Evolutionary conservation across 805 yeast species (phyloP).

Genomic region (Schwanniomyces vanrijiae): DNA sequence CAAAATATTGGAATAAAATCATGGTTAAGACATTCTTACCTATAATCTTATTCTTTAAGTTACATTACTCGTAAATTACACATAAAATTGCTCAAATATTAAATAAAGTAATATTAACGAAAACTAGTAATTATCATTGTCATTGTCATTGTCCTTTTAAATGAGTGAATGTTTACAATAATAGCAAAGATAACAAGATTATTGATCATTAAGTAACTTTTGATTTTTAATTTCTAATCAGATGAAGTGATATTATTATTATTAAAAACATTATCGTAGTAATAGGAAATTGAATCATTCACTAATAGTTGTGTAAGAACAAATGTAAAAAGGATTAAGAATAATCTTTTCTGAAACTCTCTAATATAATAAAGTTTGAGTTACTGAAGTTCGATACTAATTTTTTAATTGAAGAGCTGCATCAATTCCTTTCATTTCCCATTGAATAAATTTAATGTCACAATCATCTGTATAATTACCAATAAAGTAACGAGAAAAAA

Average conservation of each 20-base stretch:
- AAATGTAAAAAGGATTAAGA: constrained; percentile 32
- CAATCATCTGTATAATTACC: constrained; percentile 34
- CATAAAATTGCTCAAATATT: constrained; percentile 31
- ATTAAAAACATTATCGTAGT: constrained; percentile 48
- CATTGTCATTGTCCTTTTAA: constrained; percentile 30
- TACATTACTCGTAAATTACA: constrained; percentile 43
- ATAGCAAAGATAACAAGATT: constrained; percentile 34
- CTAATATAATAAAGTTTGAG: constrained; percentile 36
- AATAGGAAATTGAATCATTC: constrained; percentile 53
- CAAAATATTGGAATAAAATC: constrained; percentile 42
- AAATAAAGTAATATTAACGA: constrained; percentile 14
- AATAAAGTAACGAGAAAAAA: constrained; percentile 42
- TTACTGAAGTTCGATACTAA: constrained; percentile 29
- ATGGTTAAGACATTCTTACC: constrained; percentile 51
- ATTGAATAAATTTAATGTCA: constrained; percentile 27
- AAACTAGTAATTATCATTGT: constrained; percentile 22
- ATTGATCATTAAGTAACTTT: constrained; percentile 50
- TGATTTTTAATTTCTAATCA: constrained; percentile 45
- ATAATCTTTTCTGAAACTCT: constrained; percentile 44
- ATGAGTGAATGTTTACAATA: constrained; percentile 18
- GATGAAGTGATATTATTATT: constrained; percentile 54
- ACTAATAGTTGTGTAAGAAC: constrained; percentile 49
- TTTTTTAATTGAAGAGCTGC: constrained; percentile 42
- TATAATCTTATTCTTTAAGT: constrained; percentile 38
- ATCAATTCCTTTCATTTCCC: constrained; percentile 40